A percentile compares a stretch with the other conserved stretches of the same genome.
Conservation (phyloP, 2,329 filamentous ascomycete genomes). For the Cordyceps sp. region DNA sequence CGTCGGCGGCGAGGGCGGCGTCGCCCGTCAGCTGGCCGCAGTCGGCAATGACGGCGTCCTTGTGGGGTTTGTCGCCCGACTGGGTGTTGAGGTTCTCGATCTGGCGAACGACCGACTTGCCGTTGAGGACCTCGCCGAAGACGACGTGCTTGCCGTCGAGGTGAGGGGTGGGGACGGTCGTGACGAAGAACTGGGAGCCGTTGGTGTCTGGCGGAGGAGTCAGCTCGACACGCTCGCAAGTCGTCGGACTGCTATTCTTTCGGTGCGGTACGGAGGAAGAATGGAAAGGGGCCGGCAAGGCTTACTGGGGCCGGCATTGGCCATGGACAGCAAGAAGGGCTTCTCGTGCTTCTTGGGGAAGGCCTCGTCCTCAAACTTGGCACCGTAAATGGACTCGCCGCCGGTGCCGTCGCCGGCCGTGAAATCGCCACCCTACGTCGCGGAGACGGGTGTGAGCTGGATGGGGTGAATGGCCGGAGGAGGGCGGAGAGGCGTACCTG, state of each 20-base stretch:
- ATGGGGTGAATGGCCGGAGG: background rate
- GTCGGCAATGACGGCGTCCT: conserved; percentile 59
- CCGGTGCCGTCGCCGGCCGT: conserved; percentile 88
- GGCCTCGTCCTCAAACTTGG: conserved; percentile 95
- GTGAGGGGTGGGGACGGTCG: conserved; percentile 86
- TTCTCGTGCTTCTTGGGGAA: conserved; percentile 83
- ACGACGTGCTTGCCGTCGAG: conserved; percentile 95
- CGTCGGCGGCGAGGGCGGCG: conserved; percentile 47
- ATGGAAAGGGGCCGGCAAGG: conserved; percentile 6
- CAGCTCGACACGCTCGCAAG: no score
- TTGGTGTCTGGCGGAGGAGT: conserved; percentile 66
- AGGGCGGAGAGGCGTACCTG: conserved; percentile 9
- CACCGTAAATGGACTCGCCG: conserved; percentile 92
- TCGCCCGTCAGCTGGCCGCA: conserved; percentile 72
- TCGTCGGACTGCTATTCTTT: no score
- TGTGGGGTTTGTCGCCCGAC: conserved; percentile 58
- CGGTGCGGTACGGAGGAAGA: background rate
- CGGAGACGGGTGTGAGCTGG: no score
- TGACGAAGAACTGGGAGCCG: conserved; percentile 96
- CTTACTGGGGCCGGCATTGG: conserved; percentile 82
- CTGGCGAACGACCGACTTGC: conserved; percentile 79
- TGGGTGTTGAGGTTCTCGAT: conserved; percentile 72
- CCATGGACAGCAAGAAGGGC: conserved; percentile 92
- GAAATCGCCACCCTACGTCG: conserved; percentile 96
- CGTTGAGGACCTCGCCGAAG: conserved; percentile 83